Conservation (phyloP, 108 stramenopile species). For the Tribonema minus region DNA sequence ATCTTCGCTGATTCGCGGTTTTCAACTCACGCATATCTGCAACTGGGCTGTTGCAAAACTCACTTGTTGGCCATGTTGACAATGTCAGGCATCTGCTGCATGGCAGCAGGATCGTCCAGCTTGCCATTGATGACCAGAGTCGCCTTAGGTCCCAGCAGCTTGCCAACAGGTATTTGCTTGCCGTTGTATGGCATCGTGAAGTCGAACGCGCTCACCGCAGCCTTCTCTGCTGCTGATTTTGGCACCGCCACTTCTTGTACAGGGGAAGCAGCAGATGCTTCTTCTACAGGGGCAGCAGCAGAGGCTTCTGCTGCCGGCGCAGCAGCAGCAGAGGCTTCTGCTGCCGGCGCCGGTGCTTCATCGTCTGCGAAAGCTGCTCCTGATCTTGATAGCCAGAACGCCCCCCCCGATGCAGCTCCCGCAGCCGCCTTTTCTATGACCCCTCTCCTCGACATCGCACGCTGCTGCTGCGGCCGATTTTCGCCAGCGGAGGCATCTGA, state of each 20-base stretch:
- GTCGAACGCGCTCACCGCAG: constrained; percentile 3
- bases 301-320: background rate
- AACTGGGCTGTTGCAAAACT: background rate
- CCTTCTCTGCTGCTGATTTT: background rate
- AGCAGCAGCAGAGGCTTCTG: background rate
- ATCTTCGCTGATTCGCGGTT: background rate
- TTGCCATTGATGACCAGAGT: constrained; percentile 55
- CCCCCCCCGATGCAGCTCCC: too few relatives aligned
- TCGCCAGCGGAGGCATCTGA: too few relatives aligned
- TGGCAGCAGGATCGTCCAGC: constrained; percentile 54
- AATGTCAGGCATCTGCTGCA: constrained; percentile 27
- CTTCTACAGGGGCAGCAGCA: background rate
- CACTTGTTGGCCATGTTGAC: background rate
- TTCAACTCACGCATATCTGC: background rate
- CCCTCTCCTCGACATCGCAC: too few relatives aligned
- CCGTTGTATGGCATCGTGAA: constrained; percentile 40
- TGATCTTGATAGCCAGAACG: too few relatives aligned
- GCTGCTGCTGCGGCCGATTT: too few relatives aligned
- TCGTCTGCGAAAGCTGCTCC: background rate
- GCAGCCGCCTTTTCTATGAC: too few relatives aligned
- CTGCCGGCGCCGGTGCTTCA: background rate
- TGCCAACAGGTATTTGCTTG: constrained; percentile 24
- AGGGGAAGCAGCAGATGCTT: background rate
- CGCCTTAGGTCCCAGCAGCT: constrained; percentile 39
- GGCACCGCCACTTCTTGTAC: background rate